Evolutionary conservation across 2,329 filamentous ascomycete species (phyloP).

Genomic region (Penicillium sclerotiorum): DNA sequence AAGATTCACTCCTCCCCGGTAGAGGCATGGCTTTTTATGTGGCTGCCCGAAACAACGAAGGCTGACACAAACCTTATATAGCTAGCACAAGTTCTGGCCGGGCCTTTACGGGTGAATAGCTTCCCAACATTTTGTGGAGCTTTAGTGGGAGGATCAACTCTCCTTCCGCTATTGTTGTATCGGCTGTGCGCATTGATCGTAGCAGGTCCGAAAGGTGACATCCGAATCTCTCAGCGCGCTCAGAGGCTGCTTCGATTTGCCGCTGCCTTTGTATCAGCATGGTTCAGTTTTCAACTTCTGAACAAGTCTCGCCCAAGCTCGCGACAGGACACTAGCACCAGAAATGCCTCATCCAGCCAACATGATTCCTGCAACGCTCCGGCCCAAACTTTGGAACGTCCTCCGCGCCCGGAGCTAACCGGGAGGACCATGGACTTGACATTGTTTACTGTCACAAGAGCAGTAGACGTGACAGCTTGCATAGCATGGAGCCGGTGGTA

Average conservation of each 20-base stretch:
- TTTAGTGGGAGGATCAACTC: slow-evolving; percentile 55
- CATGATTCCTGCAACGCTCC: slow-evolving; percentile 7
- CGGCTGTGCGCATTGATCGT: slow-evolving; percentile 28
- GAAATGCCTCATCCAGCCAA: slow-evolving; percentile 6
- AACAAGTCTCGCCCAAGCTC: slow-evolving; percentile 42
- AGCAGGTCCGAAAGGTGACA: slow-evolving; percentile 18
- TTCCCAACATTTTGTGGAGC: slow-evolving; percentile 58
- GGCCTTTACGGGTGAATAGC: slow-evolving; percentile 47
- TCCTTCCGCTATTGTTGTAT: slow-evolving; percentile 42
- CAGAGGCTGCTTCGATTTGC: slow-evolving; percentile 43
- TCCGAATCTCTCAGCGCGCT: slow-evolving; percentile 18
- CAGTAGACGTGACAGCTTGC: slow-evolving; percentile 70
- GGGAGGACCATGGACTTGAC: slow-evolving; percentile 81
- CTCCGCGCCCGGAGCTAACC: slow-evolving; percentile 50
- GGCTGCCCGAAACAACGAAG: slow-evolving; percentile 4
- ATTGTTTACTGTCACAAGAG: slow-evolving; percentile 73
- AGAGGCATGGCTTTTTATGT: not conserved
- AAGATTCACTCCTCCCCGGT: not conserved
- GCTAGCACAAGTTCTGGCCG: slow-evolving; percentile 42
- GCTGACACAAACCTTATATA: slow-evolving; percentile 33
- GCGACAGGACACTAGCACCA: slow-evolving; percentile 10
- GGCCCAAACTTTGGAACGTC: slow-evolving; percentile 14
- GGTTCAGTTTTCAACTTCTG: slow-evolving; percentile 51
- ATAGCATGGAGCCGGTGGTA: slow-evolving; percentile 62
- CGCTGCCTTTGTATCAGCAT: slow-evolving; percentile 53